A percentile compares a stretch with the other conserved stretches of the same genome.
These are phyloP conservation scores for Penicillium paneum DNA, from an alignment of 2,329 filamentous ascomycete genomes.

Conservation along the genomic window DNA sequence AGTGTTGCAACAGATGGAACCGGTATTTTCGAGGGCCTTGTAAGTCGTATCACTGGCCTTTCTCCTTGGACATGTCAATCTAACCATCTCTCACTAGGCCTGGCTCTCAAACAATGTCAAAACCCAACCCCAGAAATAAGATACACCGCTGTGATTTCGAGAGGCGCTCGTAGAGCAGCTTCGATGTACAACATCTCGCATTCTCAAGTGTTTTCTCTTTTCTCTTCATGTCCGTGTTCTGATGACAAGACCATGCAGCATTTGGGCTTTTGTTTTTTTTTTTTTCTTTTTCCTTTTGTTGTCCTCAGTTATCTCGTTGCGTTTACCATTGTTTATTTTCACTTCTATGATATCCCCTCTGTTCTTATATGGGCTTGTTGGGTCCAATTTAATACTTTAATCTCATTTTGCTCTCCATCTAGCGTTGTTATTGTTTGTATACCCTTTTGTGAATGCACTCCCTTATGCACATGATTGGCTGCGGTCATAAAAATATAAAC, in stretches of 20 bases:
- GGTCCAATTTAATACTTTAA: conserved; percentile 34
- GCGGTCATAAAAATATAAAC: conserved; percentile 1
- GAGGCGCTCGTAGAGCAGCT: conserved; percentile 18
- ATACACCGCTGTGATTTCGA: conserved; percentile 18
- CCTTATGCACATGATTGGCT: conserved; percentile 15
- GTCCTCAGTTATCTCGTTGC: conserved; percentile 19
- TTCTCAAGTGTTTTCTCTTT: conserved; percentile 26
- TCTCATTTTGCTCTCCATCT: conserved; percentile 21
- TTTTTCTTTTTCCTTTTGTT: conserved; percentile 21
- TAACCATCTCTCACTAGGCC: conserved; percentile 42
- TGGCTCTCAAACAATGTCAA: conserved; percentile 87
- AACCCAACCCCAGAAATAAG: conserved; percentile 45
- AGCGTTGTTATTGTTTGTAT: conserved; percentile 20
- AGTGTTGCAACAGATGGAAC: conserved; percentile 79
- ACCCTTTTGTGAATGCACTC: conserved; percentile 15
- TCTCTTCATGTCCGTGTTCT: conserved; percentile 39
- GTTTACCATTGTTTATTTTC: conserved; percentile 24
- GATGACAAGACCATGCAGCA: conserved; percentile 44
- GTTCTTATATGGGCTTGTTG: conserved; percentile 36
- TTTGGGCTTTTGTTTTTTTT: conserved; percentile 30
- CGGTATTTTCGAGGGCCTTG: conserved; percentile 75
- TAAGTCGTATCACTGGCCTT: conserved; percentile 34
- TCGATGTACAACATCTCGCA: conserved; percentile 38
- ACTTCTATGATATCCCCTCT: conserved; percentile 45
- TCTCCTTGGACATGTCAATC: not conserved